Evolutionary conservation across 2,329 filamentous ascomycete genomes (phyloP).

Genomic region (Hortaea werneckii): DNA sequence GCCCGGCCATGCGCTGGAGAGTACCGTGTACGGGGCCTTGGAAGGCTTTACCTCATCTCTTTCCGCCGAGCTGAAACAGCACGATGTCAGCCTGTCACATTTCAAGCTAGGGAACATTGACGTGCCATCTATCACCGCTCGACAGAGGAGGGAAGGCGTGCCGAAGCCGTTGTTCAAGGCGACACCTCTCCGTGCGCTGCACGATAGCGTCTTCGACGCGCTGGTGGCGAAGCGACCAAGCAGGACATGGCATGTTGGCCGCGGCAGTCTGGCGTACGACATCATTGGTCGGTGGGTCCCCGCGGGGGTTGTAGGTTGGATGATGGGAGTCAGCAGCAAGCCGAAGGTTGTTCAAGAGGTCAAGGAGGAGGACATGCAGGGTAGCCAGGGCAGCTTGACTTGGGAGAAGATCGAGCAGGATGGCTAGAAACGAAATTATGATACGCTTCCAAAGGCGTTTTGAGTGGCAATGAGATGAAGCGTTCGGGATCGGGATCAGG

Average conservation of each 20-base stretch:
- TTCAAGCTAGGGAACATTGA: constrained; percentile 89
- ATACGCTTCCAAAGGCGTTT: neutral
- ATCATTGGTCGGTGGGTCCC: constrained; percentile 77
- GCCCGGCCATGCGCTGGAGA: constrained; percentile 76
- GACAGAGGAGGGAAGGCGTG: constrained; percentile 29
- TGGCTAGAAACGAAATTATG: neutral
- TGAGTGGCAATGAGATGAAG: too few relatives aligned
- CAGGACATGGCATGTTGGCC: constrained; percentile 65
- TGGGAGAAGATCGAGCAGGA: constrained; percentile 37
- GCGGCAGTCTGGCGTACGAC: constrained; percentile 75
- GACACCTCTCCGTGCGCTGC: constrained; percentile 65
- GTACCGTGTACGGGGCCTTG: constrained; percentile 75
- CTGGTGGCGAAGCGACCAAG: constrained; percentile 54
- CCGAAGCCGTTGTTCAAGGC: constrained; percentile 17
- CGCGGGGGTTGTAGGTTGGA: constrained; percentile 71
- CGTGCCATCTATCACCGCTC: constrained; percentile 51
- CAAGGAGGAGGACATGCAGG: constrained; percentile 24
- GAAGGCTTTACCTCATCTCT: constrained; percentile 75
- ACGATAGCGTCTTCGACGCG: constrained; percentile 84
- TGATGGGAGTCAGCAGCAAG: constrained; percentile 56
- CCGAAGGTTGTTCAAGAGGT: constrained; percentile 12
- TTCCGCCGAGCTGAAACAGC: constrained; percentile 64
- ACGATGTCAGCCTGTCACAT: constrained; percentile 71
- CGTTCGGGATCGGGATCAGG: too few relatives aligned
- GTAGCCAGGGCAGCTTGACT: constrained; percentile 34